A percentile compares a stretch with the other conserved stretches of the same genome.
phyloP scores from a whole-genome alignment of 2,329 filamentous ascomycete genomes.

The Talaromyces rugulosus region DNA sequence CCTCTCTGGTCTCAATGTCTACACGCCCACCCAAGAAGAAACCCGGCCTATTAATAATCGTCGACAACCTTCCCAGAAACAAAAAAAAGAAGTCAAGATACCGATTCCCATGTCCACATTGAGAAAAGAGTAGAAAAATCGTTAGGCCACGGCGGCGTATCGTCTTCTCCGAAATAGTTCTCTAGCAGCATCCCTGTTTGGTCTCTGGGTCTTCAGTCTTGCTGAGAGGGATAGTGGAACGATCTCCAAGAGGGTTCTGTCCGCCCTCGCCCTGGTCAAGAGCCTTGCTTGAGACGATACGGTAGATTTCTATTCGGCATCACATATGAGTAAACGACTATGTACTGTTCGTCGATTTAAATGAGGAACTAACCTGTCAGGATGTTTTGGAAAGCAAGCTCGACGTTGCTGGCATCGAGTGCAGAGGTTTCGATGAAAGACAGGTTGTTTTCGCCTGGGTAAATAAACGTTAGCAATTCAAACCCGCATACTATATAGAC shows the following conservation, averaged over 20 bases:
- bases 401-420: constrained; percentile 97
- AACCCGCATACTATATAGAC: neutral
- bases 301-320: constrained; percentile 77
- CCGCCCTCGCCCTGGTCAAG: constrained; percentile 82
- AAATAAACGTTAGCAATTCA: constrained; percentile 16
- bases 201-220: constrained; percentile 75
- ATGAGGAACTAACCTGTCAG: constrained; percentile 71
- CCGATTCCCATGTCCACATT: neutral
- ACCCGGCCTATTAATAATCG: neutral
- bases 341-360: constrained; percentile 11
- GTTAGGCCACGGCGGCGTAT: constrained; percentile 16
- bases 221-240: constrained; percentile 78
- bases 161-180: constrained; percentile 17
- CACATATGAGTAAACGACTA: constrained; percentile 10
- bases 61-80: neutral
- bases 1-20: neutral
- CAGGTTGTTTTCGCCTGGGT: constrained; percentile 86
- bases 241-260: constrained; percentile 73
- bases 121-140: neutral
- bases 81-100: neutral
- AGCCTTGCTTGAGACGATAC: constrained; percentile 96
- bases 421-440: constrained; percentile 99
- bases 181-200: constrained; percentile 54
- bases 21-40: neutral
- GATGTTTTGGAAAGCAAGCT: constrained; percentile 99